A percentile compares a stretch with the other conserved stretches of the same genome.
These are phyloP conservation scores for Phytophthora melonis DNA, from an alignment of 352 stramenopile genomes.

Conservation along the genomic window DNA sequence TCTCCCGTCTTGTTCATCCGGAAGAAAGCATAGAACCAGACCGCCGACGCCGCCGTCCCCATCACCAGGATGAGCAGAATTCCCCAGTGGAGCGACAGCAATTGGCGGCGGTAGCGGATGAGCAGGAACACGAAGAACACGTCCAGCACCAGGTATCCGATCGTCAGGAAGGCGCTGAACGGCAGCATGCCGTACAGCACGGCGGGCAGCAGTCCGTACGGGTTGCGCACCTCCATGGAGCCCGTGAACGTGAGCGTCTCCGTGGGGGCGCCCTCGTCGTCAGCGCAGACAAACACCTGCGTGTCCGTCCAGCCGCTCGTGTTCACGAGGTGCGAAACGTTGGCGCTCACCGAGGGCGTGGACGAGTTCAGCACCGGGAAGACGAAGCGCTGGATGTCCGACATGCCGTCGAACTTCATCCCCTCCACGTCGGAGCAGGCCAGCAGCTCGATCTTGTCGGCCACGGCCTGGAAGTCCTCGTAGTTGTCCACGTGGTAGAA, in stretches of 20 bases:
- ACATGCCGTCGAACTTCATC: conserved; percentile 72
- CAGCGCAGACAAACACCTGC: conserved; percentile 81
- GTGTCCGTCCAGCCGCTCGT: conserved; percentile 82
- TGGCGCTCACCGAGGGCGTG: conserved; percentile 47
- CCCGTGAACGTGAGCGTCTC: conserved; percentile 72
- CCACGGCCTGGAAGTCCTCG: conserved; percentile 64
- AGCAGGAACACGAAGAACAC: conserved; percentile 84
- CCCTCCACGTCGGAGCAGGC: conserved; percentile 60
- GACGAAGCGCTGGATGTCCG: conserved; percentile 65
- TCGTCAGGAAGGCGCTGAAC: conserved; percentile 77
- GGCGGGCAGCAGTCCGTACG: conserved; percentile 81
- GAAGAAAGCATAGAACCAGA: conserved; percentile 90
- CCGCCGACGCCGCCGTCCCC: conserved; percentile 61
- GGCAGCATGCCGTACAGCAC: conserved; percentile 89
- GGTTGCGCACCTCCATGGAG: conserved; percentile 83
- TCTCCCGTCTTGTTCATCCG: conserved; percentile 90
- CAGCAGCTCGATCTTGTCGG: conserved; percentile 79
- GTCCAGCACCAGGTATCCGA: conserved; percentile 83
- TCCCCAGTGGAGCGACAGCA: conserved; percentile 84
- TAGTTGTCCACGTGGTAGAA: conserved; percentile 86
- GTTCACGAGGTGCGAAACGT: conserved; percentile 66
- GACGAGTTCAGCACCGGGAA: conserved; percentile 70
- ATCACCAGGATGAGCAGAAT: conserved; percentile 86
- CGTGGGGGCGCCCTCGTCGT: conserved; percentile 51
- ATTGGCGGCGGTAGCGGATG: conserved; percentile 68